Evolutionary conservation across 768 basidiomycete species (phyloP).

Genomic region (Rhizopogon rudus): DNA sequence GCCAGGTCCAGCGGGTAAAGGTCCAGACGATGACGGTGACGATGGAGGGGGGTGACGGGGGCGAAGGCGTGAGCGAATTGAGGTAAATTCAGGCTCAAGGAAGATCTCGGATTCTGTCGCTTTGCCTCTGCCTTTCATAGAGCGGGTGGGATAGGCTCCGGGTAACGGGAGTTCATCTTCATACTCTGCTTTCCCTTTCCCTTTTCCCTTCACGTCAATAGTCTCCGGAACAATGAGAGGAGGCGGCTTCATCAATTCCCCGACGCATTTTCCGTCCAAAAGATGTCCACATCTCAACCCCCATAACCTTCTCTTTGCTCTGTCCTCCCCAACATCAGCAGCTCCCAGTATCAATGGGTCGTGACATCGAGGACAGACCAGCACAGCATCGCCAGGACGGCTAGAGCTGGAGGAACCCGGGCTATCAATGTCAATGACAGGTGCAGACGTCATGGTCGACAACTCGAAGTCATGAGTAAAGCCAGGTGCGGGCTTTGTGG

Average conservation of each 20-base stretch:
- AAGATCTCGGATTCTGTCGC: constrained; percentile 17
- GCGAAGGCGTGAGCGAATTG: constrained; percentile 56
- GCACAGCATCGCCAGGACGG: constrained; percentile 32
- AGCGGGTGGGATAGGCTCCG: neutral
- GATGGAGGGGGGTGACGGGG: constrained; percentile 30
- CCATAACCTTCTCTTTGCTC: constrained; percentile 53
- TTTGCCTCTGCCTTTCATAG: constrained; percentile 29
- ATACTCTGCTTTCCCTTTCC: constrained; percentile 11
- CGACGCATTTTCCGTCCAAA: constrained; percentile 72
- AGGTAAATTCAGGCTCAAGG: constrained; percentile 20
- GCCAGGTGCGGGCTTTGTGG: constrained; percentile 47
- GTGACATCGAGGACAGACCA: constrained; percentile 65
- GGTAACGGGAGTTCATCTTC: neutral
- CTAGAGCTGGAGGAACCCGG: constrained; percentile 19
- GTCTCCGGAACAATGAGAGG: constrained; percentile 1
- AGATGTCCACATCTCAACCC: constrained; percentile 73
- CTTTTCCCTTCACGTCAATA: constrained; percentile 39
- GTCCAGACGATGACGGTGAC: neutral
- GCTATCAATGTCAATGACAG: constrained; percentile 40
- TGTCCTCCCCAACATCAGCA: constrained; percentile 43
- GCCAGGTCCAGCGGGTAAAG: constrained; percentile 2
- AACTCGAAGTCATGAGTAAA: constrained; percentile 66
- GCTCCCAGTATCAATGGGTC: constrained; percentile 58
- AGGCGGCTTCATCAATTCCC: constrained; percentile 47
- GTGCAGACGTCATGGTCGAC: constrained; percentile 21